Conservation (phyloP, 257 asterid species). For the Verbena officinalis region DNA sequence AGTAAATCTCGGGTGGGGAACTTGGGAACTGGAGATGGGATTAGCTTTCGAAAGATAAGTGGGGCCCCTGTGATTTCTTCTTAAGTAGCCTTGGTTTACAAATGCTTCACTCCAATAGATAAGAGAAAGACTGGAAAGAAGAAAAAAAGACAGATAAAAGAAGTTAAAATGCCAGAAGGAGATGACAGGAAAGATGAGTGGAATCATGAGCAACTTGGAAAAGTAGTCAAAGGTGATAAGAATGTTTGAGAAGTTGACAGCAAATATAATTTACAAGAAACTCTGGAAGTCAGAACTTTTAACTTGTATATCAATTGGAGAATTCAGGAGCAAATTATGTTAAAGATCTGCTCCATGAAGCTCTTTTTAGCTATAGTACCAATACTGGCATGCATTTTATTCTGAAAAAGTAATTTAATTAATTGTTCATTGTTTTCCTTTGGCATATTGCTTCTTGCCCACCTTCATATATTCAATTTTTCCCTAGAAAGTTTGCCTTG, state of each 20-base stretch:
- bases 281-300: not conserved
- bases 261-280: not conserved
- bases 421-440: not conserved
- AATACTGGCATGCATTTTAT: not conserved
- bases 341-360: not conserved
- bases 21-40: not conserved
- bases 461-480: not conserved
- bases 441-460: no score
- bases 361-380: not conserved
- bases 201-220: constrained; percentile 5
- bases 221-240: not conserved
- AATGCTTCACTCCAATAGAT: not conserved
- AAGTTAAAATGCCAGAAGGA: not conserved
- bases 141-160: not conserved
- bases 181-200: not conserved
- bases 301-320: not conserved
- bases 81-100: not conserved
- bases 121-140: constrained; percentile 1
- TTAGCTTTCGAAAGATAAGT: not conserved
- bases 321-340: not conserved
- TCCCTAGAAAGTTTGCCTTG: not conserved
- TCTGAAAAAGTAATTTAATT: not conserved
- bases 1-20: not conserved
- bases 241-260: not conserved
- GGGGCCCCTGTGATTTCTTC: constrained; percentile 4